Percentiles rank a stretch among this genome's conserved stretches.
These are phyloP conservation scores for Verticillium isaacii DNA, from an alignment of 2,329 filamentous ascomycete genomes.

Conservation along the genomic window DNA sequence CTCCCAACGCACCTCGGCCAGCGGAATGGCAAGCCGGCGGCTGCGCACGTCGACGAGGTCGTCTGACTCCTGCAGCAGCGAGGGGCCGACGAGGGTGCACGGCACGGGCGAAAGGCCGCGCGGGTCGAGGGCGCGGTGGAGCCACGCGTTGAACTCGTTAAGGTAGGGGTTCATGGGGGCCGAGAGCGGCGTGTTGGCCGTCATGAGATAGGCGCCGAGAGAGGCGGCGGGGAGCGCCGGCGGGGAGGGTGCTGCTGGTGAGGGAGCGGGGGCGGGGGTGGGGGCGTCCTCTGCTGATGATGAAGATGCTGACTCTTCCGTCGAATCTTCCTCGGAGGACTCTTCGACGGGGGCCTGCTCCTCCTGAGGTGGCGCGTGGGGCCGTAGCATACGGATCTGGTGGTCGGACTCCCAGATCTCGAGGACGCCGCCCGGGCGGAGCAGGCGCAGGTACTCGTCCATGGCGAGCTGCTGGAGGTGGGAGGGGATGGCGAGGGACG, in stretches of 20 bases:
- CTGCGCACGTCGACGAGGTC: slow-evolving; percentile 63
- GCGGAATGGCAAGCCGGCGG: slow-evolving; percentile 78
- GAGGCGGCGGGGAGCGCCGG: slow-evolving; percentile 45
- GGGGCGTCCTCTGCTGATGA: slow-evolving; percentile 30
- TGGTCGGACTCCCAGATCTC: slow-evolving; percentile 92
- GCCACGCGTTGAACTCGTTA: slow-evolving; percentile 79
- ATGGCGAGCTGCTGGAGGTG: slow-evolving; percentile 50
- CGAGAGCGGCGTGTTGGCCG: slow-evolving; percentile 76
- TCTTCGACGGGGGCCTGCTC: not conserved
- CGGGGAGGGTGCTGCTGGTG: slow-evolving; percentile 29
- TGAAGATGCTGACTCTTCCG: not conserved
- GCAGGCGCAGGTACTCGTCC: slow-evolving; percentile 72
- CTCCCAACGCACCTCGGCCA: slow-evolving; percentile 85
- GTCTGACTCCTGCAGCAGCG: slow-evolving; percentile 77
- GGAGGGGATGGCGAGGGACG: slow-evolving; percentile 62
- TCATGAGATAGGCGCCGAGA: slow-evolving; percentile 78
- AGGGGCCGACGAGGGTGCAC: slow-evolving; percentile 71
- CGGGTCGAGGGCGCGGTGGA: slow-evolving; percentile 68
- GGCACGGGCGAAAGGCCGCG: slow-evolving; percentile 69
- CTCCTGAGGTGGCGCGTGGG: slow-evolving; percentile 62
- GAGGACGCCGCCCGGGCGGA: slow-evolving; percentile 72
- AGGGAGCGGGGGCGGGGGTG: slow-evolving; percentile 50
- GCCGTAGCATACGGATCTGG: slow-evolving; percentile 74
- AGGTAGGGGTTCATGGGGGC: slow-evolving; percentile 77
- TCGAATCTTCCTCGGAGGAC: not conserved